phyloP scores from a whole-genome alignment of 2,329 filamentous ascomycete species.

The Colletotrichum sp. region DNA sequence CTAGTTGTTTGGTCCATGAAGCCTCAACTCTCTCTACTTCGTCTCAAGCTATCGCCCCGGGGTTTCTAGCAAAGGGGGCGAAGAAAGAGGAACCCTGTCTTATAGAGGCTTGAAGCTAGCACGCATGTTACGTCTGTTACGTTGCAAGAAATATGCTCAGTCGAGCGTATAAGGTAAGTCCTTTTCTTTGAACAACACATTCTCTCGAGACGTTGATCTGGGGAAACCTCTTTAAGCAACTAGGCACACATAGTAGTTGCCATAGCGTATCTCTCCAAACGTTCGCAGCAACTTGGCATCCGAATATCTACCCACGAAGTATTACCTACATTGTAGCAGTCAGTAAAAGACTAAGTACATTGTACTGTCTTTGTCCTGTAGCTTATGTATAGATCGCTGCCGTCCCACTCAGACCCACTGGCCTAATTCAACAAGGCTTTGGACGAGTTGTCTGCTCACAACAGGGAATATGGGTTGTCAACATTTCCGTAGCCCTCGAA shows the following conservation, averaged over 20 bases:
- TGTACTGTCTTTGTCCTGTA: background rate
- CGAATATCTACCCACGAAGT: background rate
- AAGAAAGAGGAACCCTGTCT: background rate
- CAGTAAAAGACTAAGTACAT: background rate
- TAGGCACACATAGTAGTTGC: fast-evolving
- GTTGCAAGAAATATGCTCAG: background rate
- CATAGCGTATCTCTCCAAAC: background rate
- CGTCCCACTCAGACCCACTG: fast-evolving
- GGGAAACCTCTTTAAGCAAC: background rate
- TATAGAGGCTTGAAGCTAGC: background rate
- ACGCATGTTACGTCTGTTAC: background rate
- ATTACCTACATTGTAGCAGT: fast-evolving
- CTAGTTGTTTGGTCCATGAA: background rate
- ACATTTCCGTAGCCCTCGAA: background rate
- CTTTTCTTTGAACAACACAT: background rate
- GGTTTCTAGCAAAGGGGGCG: background rate
- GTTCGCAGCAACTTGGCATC: background rate
- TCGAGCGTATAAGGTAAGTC: background rate
- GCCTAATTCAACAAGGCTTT: background rate
- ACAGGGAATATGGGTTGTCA: background rate
- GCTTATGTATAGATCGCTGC: background rate
- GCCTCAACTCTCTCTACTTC: background rate
- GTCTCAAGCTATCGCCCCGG: background rate
- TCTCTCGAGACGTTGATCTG: background rate
- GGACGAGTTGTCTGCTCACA: background rate